phyloP scores from a whole-genome alignment of 352 stramenopile species.

The Peronospora destructor region DNA sequence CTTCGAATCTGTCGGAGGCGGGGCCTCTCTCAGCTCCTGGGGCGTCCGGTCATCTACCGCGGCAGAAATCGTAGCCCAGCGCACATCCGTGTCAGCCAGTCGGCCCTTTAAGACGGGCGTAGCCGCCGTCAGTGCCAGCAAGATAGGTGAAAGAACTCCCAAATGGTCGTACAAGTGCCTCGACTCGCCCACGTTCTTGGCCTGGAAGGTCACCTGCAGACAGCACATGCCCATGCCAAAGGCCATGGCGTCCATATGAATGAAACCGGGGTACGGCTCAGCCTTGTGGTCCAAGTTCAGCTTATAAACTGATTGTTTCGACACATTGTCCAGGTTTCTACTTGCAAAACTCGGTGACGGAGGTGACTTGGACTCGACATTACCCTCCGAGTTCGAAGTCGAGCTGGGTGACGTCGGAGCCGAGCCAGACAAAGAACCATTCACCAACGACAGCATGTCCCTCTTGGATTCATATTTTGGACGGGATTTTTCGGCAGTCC shows the following conservation, averaged over 20 bases:
- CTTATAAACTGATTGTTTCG: constrained; percentile 30
- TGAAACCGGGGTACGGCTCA: constrained; percentile 80
- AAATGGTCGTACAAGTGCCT: constrained; percentile 99
- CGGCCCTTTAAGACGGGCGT: constrained; percentile 96
- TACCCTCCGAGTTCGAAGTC: constrained; percentile 52
- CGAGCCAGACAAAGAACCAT: constrained; percentile 15
- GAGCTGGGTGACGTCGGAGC: constrained; percentile 27
- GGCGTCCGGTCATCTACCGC: constrained; percentile 93
- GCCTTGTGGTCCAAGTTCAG: constrained; percentile 53
- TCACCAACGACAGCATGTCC: constrained; percentile 12
- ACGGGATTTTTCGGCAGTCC: constrained; percentile 74
- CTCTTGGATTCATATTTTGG: constrained; percentile 60
- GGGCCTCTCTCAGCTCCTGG: constrained; percentile 58
- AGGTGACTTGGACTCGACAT: constrained; percentile 53
- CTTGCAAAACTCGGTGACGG: constrained; percentile 14
- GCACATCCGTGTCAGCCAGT: constrained; percentile 88
- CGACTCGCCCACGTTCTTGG: constrained; percentile 97
- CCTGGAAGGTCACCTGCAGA: constrained; percentile 97
- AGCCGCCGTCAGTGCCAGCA: constrained; percentile 98
- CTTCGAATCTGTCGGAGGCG: constrained; percentile 33
- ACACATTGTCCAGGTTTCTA: constrained; percentile 27
- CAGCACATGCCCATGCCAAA: constrained; percentile 99
- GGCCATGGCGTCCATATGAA: constrained; percentile 99
- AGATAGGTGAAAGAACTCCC: constrained; percentile 96
- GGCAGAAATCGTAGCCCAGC: constrained; percentile 96